phyloP scores from a whole-genome alignment of 176 grass and related monocot genomes.

The Coix lacrymajobi region DNA sequence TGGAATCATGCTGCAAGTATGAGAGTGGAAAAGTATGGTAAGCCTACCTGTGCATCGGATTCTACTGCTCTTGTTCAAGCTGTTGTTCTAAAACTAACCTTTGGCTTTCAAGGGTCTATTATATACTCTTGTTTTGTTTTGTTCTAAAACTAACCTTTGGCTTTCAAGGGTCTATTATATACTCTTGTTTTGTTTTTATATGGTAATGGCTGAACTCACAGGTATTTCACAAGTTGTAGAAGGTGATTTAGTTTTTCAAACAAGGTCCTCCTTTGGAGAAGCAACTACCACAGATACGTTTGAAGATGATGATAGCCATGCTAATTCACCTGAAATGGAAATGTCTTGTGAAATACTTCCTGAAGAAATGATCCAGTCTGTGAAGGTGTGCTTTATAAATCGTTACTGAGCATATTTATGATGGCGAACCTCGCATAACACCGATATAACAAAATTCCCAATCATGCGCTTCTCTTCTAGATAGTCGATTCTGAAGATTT shows the following conservation, averaged over 20 bases:
- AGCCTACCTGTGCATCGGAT: conserved; percentile 20
- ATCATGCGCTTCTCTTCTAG: conserved; percentile 44
- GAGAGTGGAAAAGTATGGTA: conserved; percentile 89
- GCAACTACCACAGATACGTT: conserved; percentile 20
- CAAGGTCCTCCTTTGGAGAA: conserved; percentile 42
- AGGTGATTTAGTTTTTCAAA: conserved; percentile 87
- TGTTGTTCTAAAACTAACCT: background rate
- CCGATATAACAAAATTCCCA: conserved; percentile 1
- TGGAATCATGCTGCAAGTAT: conserved; percentile 96
- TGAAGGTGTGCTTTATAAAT: conserved; percentile 63
- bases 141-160: background rate
- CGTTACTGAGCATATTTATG: background rate
- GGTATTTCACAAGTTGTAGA: conserved; percentile 71
- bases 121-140: conserved; percentile 9
- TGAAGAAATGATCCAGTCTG: conserved; percentile 68
- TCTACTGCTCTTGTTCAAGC: background rate
- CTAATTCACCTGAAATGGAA: conserved; percentile 38
- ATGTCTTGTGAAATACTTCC: conserved; percentile 44
- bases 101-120: background rate
- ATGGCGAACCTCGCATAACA: background rate
- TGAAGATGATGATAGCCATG: conserved; percentile 36
- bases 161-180: background rate
- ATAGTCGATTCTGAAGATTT: conserved; percentile 80
- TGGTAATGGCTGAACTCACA: conserved; percentile 40
- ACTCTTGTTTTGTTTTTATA: conserved; percentile 14